Evolutionary conservation across 306 rosid species (phyloP).

Genomic region (Trifolium repens): DNA sequence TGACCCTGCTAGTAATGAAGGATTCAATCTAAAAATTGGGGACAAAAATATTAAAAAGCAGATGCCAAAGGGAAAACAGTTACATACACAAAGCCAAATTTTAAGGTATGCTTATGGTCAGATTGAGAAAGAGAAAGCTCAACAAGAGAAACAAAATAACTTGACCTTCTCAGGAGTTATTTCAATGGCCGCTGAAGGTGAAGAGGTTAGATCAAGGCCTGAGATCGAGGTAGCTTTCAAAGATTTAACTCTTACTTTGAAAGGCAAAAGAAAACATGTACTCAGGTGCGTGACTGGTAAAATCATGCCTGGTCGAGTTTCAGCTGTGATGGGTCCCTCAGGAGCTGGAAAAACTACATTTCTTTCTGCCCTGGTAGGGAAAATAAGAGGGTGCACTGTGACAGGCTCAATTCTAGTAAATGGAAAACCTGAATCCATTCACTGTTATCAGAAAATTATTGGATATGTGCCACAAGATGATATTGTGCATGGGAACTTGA

Average conservation of each 20-base stretch:
- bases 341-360: conserved; percentile 94
- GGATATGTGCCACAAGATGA: conserved; percentile 95
- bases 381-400: conserved; percentile 68
- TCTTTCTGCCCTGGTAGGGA: conserved; percentile 79
- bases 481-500: conserved; percentile 86
- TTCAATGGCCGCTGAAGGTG: conserved; percentile 73
- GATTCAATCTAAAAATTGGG: conserved; percentile 72
- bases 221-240: conserved; percentile 77
- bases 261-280: conserved; percentile 65
- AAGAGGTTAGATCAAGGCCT: conserved; percentile 61
- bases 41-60: conserved; percentile 71
- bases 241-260: conserved; percentile 75
- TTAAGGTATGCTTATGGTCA: conserved; percentile 87
- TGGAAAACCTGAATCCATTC: conserved; percentile 72
- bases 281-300: conserved; percentile 76
- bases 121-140: conserved; percentile 85
- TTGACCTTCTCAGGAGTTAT: conserved; percentile 80
- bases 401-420: conserved; percentile 70
- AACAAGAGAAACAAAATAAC: conserved; percentile 67
- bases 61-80: conserved; percentile 55
- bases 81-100: conserved; percentile 79
- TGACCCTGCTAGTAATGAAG: conserved; percentile 61
- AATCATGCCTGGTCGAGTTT: conserved; percentile 76
- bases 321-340: conserved; percentile 94
- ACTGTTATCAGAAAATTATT: conserved; percentile 69